Evolutionary conservation across 805 yeast species (phyloP), one percentile per base, ranked within the genome.

Genomic region (Candida maesae): DNA sequence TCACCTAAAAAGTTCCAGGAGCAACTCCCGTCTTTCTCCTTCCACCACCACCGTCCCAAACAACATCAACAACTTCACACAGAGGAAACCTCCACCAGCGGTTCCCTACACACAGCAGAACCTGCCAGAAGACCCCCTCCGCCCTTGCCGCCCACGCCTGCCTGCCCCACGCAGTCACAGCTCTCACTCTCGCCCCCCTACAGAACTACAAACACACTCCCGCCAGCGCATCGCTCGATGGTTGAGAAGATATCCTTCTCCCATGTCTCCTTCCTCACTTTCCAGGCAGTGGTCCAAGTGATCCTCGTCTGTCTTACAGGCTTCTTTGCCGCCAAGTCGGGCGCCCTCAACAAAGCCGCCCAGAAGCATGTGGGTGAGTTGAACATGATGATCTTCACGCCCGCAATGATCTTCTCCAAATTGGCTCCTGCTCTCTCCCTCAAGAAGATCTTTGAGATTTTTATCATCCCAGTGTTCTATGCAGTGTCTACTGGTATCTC

Each of bases 311-410:
- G 96, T 51, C 60, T 84, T 27, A 80, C 91, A 13, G 99, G 99
- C 12, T 90, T 81, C 58, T 68, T 85, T 66, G 87, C 95, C 26
- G 93, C 96, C 8, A 74, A 76, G 47, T 59, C 77, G 10, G 89
- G 91, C 2, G 63, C 86, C 30, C 71, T 93, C 33, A 77, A 76
- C 39, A 75, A 84, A 42, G 66, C 71, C 31, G 87, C 84, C n/a
- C 95, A 89, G 53, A 87, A 85, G 58, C 72, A 76, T 32, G 73
- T 91, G 16, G 81, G 93, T 5, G 67, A 73, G 42, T 70, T 91
- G 39, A 91, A 91, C 58, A 97, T 93, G 27, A 91, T 87, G 64
- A 67, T 91, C 38, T 91, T 93, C 69, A 93, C 98, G 16, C 98
- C 99, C 7, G 90, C 96, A 52, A 77, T 91, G 70, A 89, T 91